Evolutionary conservation across 164 flowering plant species (phyloP).

Genomic region (Cinnamomum chago): DNA sequence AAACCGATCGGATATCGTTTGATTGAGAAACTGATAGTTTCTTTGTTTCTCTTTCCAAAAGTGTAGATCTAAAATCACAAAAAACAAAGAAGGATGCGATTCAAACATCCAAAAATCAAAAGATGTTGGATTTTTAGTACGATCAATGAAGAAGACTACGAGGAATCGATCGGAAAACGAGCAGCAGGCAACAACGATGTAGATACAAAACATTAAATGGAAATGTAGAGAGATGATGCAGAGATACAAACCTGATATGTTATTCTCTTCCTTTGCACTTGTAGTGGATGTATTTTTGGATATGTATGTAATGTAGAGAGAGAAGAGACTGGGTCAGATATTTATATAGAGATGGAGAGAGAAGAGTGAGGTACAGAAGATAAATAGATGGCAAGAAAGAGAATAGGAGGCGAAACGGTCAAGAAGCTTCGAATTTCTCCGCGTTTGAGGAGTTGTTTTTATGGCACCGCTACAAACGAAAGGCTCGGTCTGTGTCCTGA

Average conservation of each 20-base stretch:
- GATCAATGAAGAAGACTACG: no score
- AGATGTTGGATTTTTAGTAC: no score
- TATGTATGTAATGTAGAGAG: neutral
- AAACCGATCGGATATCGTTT: neutral
- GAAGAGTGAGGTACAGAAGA: neutral
- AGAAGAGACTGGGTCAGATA: neutral
- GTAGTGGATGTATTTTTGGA: neutral
- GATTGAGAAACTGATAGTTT: neutral
- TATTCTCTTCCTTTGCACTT: neutral
- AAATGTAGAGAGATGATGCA: neutral
- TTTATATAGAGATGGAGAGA: neutral
- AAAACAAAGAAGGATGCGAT: neutral
- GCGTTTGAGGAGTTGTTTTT: neutral
- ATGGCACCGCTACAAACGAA: no score
- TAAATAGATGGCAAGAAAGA: neutral
- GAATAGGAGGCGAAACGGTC: slow-evolving; percentile 4
- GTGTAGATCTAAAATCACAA: neutral
- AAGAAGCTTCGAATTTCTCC: slow-evolving; percentile 1
- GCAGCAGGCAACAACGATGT: no score
- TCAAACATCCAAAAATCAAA: no score
- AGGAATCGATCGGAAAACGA: no score
- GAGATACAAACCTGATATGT: neutral
- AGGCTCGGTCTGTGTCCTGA: no score
- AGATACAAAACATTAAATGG: neutral
- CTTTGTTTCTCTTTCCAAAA: no score